Evolutionary conservation across 805 yeast genomes (phyloP).

Genomic region (Cyberlindnera americana): DNA sequence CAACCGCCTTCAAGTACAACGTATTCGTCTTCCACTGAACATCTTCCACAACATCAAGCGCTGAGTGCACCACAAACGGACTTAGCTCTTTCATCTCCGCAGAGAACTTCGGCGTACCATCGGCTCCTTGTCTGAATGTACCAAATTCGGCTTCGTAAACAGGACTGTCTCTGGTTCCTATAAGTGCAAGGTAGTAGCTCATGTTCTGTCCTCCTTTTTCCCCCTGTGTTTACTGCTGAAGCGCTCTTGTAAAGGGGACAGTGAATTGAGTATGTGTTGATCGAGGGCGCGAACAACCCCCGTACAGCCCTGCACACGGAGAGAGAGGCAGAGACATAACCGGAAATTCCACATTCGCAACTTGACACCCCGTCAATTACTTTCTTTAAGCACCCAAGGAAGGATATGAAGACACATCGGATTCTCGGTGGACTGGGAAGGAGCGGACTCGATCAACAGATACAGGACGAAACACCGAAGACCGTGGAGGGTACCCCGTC

Average conservation of each 20-base stretch:
- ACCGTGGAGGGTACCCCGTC: not conserved
- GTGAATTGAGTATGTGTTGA: not conserved
- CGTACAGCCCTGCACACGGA: not conserved
- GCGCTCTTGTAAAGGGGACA: too few species aligned
- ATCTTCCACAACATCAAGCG: conserved; percentile 90
- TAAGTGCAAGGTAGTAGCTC: conserved; percentile 86
- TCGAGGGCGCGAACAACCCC: not conserved
- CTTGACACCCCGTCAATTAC: too few species aligned
- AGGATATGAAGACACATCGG: conserved; percentile 1
- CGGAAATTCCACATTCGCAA: too few species aligned
- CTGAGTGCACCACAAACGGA: conserved; percentile 85
- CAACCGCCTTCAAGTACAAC: conserved; percentile 72
- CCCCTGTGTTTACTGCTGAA: too few species aligned
- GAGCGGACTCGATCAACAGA: not conserved
- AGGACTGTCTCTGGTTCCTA: conserved; percentile 85
- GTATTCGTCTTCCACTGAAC: conserved; percentile 71
- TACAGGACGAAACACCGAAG: not conserved
- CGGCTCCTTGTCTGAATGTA: conserved; percentile 62
- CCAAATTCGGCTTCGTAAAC: conserved; percentile 86
- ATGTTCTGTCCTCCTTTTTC: conserved; percentile 30
- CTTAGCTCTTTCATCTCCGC: conserved; percentile 71
- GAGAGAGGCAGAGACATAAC: too few species aligned
- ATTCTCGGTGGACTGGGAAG: conserved; percentile 5
- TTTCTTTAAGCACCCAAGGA: conserved; percentile 1
- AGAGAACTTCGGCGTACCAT: conserved; percentile 55